Percentiles rank a stretch among this genome's conserved stretches.
Conservation (phyloP, 2,329 filamentous ascomycete genomes). For the Xylariales sp. region DNA sequence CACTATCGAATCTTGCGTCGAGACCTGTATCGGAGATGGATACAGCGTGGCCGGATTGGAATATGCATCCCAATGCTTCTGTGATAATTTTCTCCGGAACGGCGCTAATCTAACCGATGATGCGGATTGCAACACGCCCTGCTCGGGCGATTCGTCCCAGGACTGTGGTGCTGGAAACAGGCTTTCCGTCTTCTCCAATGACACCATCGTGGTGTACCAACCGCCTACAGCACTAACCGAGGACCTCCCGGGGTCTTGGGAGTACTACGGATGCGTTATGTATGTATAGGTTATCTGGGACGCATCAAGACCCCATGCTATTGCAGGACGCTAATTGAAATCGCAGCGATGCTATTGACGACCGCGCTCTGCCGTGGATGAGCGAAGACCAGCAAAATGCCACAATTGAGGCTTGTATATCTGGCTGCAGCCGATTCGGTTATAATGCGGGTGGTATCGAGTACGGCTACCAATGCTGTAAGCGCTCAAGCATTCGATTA, state of each 20-base stretch:
- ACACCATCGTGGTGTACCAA: conserved; percentile 36
- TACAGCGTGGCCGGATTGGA: conserved; percentile 52
- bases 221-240: conserved; percentile 38
- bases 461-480: conserved; percentile 57
- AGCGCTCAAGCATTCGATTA: conserved; percentile 18
- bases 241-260: conserved; percentile 34
- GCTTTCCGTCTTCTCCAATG: conserved; percentile 43
- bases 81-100: conserved; percentile 42
- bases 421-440: conserved; percentile 55
- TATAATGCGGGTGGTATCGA: conserved; percentile 58
- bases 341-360: conserved; percentile 41
- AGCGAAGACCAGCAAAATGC: conserved; percentile 54
- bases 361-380: conserved; percentile 53
- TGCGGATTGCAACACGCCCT: conserved; percentile 44
- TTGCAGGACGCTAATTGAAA: conserved; percentile 10
- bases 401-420: conserved; percentile 55
- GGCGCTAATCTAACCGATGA: conserved; percentile 38
- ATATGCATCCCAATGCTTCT: conserved; percentile 51
- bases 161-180: conserved; percentile 44
- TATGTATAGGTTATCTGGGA: conserved; percentile 13
- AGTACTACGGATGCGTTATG: conserved; percentile 43
- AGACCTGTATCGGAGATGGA: conserved; percentile 38
- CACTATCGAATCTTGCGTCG: conserved; percentile 43
- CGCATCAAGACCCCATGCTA: conserved; percentile 26
- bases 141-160: conserved; percentile 41